Evolutionary conservation across 2,329 filamentous ascomycete species (phyloP).

Genomic region (Pseudogymnoascus sp.): DNA sequence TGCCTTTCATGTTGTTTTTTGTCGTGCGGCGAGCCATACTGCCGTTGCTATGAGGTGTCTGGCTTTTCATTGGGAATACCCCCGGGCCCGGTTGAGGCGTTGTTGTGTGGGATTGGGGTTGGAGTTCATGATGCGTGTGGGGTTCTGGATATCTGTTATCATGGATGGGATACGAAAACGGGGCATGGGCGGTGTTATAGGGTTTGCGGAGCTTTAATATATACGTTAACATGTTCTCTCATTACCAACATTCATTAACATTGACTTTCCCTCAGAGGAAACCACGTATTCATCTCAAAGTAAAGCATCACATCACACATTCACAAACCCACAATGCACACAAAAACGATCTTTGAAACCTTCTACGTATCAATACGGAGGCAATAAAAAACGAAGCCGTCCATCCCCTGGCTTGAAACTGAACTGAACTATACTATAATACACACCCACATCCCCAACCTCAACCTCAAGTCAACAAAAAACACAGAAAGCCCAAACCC

Average conservation of each 20-base stretch:
- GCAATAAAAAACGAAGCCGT: not conserved
- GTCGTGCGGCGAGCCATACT: not conserved
- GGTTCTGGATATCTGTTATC: not conserved
- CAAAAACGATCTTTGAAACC: not conserved
- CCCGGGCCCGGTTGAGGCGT: not conserved
- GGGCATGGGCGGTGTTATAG: not conserved
- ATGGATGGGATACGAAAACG: not conserved
- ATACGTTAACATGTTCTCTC: not conserved
- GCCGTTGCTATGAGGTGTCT: not conserved
- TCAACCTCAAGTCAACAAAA: not conserved
- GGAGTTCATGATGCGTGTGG: not conserved
- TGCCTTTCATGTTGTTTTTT: not conserved
- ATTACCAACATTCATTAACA: not conserved
- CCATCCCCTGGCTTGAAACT: not conserved
- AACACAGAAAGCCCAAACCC: not conserved
- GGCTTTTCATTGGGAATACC: slow-evolving; percentile 2
- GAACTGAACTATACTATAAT: not conserved
- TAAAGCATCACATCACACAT: not conserved
- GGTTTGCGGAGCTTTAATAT: not conserved
- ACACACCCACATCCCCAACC: not conserved
- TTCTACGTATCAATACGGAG: not conserved
- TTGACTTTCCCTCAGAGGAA: not conserved
- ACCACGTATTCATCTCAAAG: not conserved
- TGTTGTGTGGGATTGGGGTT: not conserved
- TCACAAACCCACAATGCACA: not conserved